Evolutionary conservation across 768 basidiomycete genomes (phyloP).

Genomic region (Boletus vinaceobasis): DNA sequence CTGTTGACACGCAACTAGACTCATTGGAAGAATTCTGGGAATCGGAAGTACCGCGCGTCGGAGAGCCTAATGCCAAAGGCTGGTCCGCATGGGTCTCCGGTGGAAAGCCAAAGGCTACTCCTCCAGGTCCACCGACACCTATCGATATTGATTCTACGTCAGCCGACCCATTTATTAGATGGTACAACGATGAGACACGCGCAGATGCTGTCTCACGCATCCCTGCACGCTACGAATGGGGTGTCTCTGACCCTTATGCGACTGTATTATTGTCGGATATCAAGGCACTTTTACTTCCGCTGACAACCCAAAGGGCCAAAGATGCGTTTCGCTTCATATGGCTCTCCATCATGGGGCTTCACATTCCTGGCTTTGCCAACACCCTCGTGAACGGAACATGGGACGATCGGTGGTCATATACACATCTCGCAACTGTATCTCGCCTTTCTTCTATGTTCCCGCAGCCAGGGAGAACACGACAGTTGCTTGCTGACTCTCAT

Average conservation of each 20-base stretch:
- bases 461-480: constrained; percentile 24
- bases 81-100: constrained; percentile 63
- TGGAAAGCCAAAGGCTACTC: constrained; percentile 35
- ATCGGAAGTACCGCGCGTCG: constrained; percentile 70
- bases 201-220: constrained; percentile 43
- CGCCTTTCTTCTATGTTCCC: constrained; percentile 57
- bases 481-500: constrained; percentile 52
- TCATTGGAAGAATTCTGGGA: constrained; percentile 84
- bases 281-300: constrained; percentile 48
- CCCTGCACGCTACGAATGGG: constrained; percentile 53
- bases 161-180: constrained; percentile 65
- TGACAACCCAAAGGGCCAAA: constrained; percentile 46
- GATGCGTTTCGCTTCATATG: constrained; percentile 62
- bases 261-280: constrained; percentile 74
- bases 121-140: constrained; percentile 4
- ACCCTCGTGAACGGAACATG: constrained; percentile 42
- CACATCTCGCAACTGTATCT: constrained; percentile 42
- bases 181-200: constrained; percentile 56
- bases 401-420: constrained; percentile 69
- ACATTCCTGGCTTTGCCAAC: constrained; percentile 61
- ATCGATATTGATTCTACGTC: constrained; percentile 24
- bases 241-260: constrained; percentile 64
- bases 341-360: constrained; percentile 68
- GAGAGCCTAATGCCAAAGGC: constrained; percentile 62
- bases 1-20: constrained; percentile 50